These are phyloP conservation scores for Neurospora africana DNA, from an alignment of 495 filamentous ascomycete genomes.

Conservation along the genomic window DNA sequence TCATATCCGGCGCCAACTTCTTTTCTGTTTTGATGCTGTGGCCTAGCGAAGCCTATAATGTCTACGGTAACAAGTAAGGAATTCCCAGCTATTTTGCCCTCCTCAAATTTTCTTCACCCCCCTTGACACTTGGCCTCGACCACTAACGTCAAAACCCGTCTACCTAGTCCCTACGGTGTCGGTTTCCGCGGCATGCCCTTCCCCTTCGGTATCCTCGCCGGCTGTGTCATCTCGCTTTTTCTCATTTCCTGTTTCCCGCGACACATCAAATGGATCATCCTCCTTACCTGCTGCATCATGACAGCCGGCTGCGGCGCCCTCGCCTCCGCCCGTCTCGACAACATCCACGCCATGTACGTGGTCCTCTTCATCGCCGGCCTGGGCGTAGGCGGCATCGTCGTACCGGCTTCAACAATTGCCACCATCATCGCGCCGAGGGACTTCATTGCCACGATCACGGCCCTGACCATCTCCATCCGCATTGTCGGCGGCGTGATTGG, in stretches of 20 bases:
- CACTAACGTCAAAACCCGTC: neutral
- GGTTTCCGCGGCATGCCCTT: constrained; percentile 57
- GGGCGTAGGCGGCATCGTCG: constrained; percentile 64
- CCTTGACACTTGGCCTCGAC: neutral
- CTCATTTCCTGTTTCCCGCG: constrained; percentile 51
- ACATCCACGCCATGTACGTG: constrained; percentile 50
- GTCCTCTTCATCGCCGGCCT: constrained; percentile 54
- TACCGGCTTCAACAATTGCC: constrained; percentile 45
- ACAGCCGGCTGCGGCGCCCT: constrained; percentile 60
- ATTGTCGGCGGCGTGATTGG: constrained; percentile 62
- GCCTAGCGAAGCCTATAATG: constrained; percentile 65
- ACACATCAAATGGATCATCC: constrained; percentile 52
- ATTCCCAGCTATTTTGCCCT: neutral
- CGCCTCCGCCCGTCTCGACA: constrained; percentile 45
- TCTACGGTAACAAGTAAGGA: constrained; percentile 52
- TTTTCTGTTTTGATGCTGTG: constrained; percentile 65
- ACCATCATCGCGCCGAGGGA: constrained; percentile 67
- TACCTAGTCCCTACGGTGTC: constrained; percentile 42
- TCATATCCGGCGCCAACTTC: constrained; percentile 66
- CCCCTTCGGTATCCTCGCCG: constrained; percentile 51
- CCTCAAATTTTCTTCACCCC: neutral
- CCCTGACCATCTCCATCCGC: constrained; percentile 62
- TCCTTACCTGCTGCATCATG: constrained; percentile 53
- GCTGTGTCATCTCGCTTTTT: constrained; percentile 52
- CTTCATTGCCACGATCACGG: constrained; percentile 62